Percentiles rank a stretch among this genome's conserved stretches.
Conservation (phyloP, 371 early-diverging fungal species). For the Apophysomyces variabilis region DNA sequence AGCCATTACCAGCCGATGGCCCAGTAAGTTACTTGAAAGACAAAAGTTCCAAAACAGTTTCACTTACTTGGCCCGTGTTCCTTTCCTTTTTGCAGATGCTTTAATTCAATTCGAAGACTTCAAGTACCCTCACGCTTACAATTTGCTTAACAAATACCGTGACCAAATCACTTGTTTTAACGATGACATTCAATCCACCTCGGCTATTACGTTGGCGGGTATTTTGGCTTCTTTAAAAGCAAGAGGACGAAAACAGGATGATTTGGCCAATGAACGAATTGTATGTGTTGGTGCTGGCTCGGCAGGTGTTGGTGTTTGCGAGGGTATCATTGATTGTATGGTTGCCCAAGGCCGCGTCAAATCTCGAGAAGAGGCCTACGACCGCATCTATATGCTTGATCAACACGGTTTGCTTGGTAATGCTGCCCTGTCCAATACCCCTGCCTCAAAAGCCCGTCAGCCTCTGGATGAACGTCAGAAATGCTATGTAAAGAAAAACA, state of each 20-base stretch:
- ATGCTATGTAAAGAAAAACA: slow-evolving; percentile 57
- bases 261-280: slow-evolving; percentile 50
- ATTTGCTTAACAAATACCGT: slow-evolving; percentile 65
- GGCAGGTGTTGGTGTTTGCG: slow-evolving; percentile 73
- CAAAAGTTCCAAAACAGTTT: neutral
- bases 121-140: slow-evolving; percentile 61
- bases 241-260: slow-evolving; percentile 48
- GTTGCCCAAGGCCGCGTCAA: slow-evolving; percentile 61
- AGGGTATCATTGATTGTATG: slow-evolving; percentile 68
- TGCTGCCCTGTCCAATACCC: slow-evolving; percentile 37
- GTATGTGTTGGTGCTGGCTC: slow-evolving; percentile 74
- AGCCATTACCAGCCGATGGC: slow-evolving; percentile 63
- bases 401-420: slow-evolving; percentile 60
- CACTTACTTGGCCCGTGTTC: too few relatives aligned
- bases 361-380: slow-evolving; percentile 62
- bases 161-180: slow-evolving; percentile 68
- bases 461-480: slow-evolving; percentile 57
- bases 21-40: slow-evolving; percentile 46
- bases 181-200: slow-evolving; percentile 73
- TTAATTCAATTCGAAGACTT: slow-evolving; percentile 65
- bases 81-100: slow-evolving; percentile 32
- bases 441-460: slow-evolving; percentile 6
- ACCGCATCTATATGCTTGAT: slow-evolving; percentile 64
- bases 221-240: slow-evolving; percentile 64
- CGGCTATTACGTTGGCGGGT: slow-evolving; percentile 70